A percentile compares a stretch with the other conserved stretches of the same genome.
phyloP scores from a whole-genome alignment of 139 green algal genomes.

The Chloropicon primus region DNA sequence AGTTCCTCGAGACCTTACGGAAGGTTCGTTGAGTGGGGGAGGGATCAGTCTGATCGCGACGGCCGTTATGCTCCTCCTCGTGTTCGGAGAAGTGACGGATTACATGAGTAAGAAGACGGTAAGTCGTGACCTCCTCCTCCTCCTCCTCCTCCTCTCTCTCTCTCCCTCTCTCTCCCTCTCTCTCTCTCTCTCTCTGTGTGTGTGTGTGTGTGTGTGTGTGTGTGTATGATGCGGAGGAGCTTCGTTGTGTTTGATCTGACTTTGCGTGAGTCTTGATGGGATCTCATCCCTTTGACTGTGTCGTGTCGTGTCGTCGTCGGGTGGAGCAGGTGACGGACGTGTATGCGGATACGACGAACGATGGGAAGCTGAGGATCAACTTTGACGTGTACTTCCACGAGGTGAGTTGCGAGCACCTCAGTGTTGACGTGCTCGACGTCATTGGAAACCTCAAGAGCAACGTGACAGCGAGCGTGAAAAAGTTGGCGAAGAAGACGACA shows the following conservation, averaged over 20 bases:
- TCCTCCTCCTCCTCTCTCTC: background rate
- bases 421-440: conserved; percentile 15
- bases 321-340: conserved; percentile 1
- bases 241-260: background rate
- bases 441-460: conserved; percentile 10
- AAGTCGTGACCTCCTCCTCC: conserved; percentile 6
- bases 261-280: too few species aligned
- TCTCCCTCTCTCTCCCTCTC: background rate
- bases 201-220: background rate
- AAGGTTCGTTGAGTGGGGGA: conserved; percentile 1
- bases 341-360: conserved; percentile 5
- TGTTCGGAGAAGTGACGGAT: conserved; percentile 4
- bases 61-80: conserved; percentile 2
- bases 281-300: too few species aligned
- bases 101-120: background rate
- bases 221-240: background rate
- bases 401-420: conserved; percentile 12
- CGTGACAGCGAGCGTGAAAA: conserved; percentile 9
- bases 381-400: conserved; percentile 10
- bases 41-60: background rate
- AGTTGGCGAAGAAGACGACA: background rate
- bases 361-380: conserved; percentile 10
- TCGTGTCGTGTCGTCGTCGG: too few species aligned
- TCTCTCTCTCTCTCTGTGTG: background rate
- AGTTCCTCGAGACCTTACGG: conserved; percentile 7